These are phyloP conservation scores for Pseudocohnilembus persalinus DNA, from an alignment of 169 alveolate species.

Conservation along the genomic window DNA sequence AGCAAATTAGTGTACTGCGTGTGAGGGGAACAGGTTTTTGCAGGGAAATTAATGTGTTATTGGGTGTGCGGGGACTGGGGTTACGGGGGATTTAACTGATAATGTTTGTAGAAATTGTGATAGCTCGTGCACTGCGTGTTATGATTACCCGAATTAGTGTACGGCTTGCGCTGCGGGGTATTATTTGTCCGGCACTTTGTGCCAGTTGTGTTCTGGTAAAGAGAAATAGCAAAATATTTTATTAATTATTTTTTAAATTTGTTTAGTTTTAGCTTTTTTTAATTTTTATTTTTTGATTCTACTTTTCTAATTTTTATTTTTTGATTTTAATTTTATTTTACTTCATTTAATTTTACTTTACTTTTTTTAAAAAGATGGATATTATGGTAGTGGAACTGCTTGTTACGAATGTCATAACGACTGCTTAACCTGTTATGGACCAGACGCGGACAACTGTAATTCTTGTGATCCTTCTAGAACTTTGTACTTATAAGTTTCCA, in stretches of 20 bases:
- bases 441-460: neutral
- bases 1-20: neutral
- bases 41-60: neutral
- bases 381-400: neutral
- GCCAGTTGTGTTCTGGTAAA: neutral
- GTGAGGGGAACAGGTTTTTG: neutral
- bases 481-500: neutral
- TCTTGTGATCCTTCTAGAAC: neutral
- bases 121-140: neutral
- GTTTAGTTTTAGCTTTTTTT: too few relatives aligned
- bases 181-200: neutral
- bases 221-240: too few relatives aligned
- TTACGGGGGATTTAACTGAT: neutral
- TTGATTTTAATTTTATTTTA: too few relatives aligned
- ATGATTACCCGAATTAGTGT: neutral
- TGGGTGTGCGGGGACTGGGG: neutral
- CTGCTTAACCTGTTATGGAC: neutral
- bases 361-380: too few relatives aligned
- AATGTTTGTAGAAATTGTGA: neutral
- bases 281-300: too few relatives aligned
- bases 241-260: too few relatives aligned
- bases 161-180: neutral
- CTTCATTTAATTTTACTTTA: too few relatives aligned
- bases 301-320: too few relatives aligned
- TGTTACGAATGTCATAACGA: neutral